Evolutionary conservation across 495 filamentous ascomycete species (phyloP).

Genomic region (Talaromyces borbonicus): DNA sequence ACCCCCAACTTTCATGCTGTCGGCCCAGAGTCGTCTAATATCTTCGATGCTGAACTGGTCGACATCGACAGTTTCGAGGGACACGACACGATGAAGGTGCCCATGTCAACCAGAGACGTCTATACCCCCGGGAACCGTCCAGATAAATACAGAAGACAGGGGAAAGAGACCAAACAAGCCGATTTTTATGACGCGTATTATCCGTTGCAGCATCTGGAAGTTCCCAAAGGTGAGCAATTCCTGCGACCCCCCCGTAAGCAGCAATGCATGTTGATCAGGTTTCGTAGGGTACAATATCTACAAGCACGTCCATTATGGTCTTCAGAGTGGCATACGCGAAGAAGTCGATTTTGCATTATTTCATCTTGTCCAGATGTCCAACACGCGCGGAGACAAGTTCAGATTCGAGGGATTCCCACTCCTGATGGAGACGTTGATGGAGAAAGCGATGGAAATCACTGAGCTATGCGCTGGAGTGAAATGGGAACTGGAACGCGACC

Average conservation of each 20-base stretch:
- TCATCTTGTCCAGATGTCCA: constrained; percentile 91
- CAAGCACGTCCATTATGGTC: constrained; percentile 65
- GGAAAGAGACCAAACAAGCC: constrained; percentile 24
- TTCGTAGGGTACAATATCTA: constrained; percentile 59
- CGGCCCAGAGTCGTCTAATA: constrained; percentile 10
- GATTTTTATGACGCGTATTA: constrained; percentile 38
- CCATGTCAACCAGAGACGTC: constrained; percentile 35
- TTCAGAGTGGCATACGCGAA: constrained; percentile 67
- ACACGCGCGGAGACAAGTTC: constrained; percentile 90
- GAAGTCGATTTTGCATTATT: constrained; percentile 86
- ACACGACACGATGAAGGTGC: constrained; percentile 25
- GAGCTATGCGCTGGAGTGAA: constrained; percentile 70
- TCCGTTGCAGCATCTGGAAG: constrained; percentile 30
- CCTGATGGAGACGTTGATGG: constrained; percentile 78
- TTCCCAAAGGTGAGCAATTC: constrained; percentile 28
- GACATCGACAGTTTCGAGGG: constrained; percentile 29
- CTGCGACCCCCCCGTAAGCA: not conserved
- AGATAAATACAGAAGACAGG: constrained; percentile 22
- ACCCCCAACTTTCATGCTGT: constrained; percentile 15
- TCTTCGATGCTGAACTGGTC: constrained; percentile 19
- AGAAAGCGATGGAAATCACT: constrained; percentile 66
- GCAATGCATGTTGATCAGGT: not conserved
- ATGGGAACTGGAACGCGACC: constrained; percentile 66
- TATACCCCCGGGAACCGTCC: constrained; percentile 36
- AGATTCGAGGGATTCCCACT: constrained; percentile 87